phyloP scores from a whole-genome alignment of 805 yeast genomes.

The Pichia californica region DNA sequence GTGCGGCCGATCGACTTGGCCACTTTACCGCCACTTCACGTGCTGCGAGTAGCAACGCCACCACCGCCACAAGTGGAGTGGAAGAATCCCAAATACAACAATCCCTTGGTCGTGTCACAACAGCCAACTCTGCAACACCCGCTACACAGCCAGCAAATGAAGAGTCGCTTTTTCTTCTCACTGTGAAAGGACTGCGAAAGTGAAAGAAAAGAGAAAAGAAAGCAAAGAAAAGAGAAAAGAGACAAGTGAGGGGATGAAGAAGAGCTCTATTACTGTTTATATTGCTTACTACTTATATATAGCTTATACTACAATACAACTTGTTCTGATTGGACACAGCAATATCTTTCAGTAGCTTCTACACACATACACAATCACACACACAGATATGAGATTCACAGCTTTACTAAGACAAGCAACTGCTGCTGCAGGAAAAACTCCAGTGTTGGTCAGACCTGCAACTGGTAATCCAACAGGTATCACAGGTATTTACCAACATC shows the following conservation, averaged over 20 bases:
- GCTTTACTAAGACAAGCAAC: slow-evolving; percentile 35
- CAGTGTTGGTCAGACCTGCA: slow-evolving; percentile 47
- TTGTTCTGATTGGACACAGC: no score
- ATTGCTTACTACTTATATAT: no score
- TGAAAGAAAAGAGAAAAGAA: no score
- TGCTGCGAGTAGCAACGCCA: no score
- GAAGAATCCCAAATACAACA: no score
- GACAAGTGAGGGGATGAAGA: not conserved
- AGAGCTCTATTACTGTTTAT: no score
- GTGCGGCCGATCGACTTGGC: slow-evolving; percentile 1
- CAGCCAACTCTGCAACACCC: not conserved
- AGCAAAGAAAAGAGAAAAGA: not conserved
- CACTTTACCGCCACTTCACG: not conserved
- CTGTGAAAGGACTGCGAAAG: not conserved
- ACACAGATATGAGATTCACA: slow-evolving; percentile 30
- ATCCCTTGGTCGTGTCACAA: not conserved
- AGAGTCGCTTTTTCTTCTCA: slow-evolving; percentile 2
- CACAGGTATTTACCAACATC: slow-evolving; percentile 73
- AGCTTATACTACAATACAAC: no score
- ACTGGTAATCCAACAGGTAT: slow-evolving; percentile 74
- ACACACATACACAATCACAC: no score
- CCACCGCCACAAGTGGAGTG: no score
- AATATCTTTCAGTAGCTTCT: no score
- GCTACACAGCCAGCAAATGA: not conserved
- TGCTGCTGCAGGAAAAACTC: slow-evolving; percentile 2